Evolutionary conservation across 306 rosid genomes (phyloP).

Genomic region (Vigna trinervia): DNA sequence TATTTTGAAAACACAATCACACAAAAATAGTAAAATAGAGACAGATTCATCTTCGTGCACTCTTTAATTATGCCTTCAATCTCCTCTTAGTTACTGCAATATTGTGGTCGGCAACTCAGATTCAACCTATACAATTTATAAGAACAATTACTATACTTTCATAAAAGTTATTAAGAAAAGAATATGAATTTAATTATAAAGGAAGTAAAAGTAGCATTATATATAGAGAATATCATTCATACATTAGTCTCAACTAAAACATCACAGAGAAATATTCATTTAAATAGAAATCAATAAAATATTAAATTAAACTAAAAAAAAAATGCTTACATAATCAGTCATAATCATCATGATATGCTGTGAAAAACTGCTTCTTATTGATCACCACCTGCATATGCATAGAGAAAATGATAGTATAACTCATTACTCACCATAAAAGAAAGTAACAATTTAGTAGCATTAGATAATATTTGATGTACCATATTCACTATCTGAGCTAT

Average conservation of each 20-base stretch:
- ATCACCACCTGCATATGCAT: not conserved
- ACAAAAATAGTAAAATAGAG: no score
- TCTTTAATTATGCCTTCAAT: not conserved
- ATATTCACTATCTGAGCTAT: not conserved
- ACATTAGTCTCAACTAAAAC: not conserved
- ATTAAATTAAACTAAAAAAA: not conserved
- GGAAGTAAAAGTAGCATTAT: no score
- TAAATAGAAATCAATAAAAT: not conserved
- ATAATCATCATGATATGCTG: not conserved
- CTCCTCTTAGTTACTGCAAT: not conserved
- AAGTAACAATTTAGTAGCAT: not conserved
- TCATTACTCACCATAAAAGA: not conserved
- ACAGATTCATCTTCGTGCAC: not conserved
- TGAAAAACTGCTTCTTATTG: not conserved
- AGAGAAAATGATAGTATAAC: not conserved
- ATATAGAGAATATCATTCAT: no score
- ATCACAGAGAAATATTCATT: not conserved
- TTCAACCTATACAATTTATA: not conserved
- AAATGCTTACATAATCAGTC: not conserved
- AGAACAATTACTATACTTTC: not conserved
- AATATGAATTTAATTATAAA: no score
- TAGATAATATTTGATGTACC: not conserved
- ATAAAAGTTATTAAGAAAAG: no score
- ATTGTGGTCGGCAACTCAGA: not conserved
- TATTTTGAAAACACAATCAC: not conserved